Evolutionary conservation across 192 early-diverging fungal species (phyloP).

Genomic region (Linnemannia exigua): DNA sequence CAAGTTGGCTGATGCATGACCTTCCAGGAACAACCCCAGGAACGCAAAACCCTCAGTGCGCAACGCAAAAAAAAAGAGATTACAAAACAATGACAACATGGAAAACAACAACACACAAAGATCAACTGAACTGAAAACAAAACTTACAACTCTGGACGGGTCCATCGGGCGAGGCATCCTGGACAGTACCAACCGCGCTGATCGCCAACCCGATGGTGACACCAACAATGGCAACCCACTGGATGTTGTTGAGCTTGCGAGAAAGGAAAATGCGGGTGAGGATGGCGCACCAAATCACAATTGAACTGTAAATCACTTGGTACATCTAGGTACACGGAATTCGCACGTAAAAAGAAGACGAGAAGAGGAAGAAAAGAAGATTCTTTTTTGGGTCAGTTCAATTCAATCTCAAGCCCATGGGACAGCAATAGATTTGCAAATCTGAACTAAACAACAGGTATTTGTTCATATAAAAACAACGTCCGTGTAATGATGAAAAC

Average conservation of each 20-base stretch:
- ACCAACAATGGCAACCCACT: constrained; percentile 69
- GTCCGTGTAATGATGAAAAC: background rate
- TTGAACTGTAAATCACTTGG: constrained; percentile 73
- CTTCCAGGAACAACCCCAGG: background rate
- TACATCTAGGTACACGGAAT: constrained; percentile 62
- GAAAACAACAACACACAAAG: background rate
- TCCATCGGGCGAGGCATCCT: constrained; percentile 42
- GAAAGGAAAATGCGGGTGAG: constrained; percentile 67
- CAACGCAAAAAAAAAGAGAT: background rate
- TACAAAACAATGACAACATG: background rate
- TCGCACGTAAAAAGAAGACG: too few species aligned
- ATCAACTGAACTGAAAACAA: background rate
- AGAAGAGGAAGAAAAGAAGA: constrained; percentile 14
- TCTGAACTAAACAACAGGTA: background rate
- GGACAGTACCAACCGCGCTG: constrained; percentile 62
- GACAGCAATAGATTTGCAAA: background rate
- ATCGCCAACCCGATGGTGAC: constrained; percentile 65
- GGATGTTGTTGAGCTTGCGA: constrained; percentile 60
- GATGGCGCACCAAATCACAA: constrained; percentile 76
- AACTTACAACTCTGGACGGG: constrained; percentile 48
- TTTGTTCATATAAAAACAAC: background rate
- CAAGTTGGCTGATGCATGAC: background rate
- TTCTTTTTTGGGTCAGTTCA: background rate
- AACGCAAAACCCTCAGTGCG: background rate
- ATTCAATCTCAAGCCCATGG: background rate